Percentiles rank a stretch among this genome's conserved stretches.
Evolutionary conservation across 345 rosid species (phyloP).

Genomic region (Excoecaria agallocha): DNA sequence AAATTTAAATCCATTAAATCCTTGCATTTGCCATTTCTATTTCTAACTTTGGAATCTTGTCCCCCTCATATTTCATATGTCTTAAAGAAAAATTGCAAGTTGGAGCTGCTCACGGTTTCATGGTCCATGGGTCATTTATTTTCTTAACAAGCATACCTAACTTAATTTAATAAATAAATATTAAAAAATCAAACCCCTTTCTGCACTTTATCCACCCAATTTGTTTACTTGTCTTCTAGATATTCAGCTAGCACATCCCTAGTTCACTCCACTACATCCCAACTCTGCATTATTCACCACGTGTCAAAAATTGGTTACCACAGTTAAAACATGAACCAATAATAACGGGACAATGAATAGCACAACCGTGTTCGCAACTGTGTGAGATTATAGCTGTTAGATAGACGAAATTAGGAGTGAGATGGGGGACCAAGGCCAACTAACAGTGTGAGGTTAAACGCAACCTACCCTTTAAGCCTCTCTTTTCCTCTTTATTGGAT

Average conservation of each 20-base stretch:
- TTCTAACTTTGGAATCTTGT: too few relatives aligned
- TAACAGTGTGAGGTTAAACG: too few relatives aligned
- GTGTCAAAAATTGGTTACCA: not conserved
- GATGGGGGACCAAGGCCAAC: too few relatives aligned
- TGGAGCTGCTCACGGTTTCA: too few relatives aligned
- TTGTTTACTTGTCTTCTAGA: conserved; percentile 14
- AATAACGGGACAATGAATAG: too few relatives aligned
- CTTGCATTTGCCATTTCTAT: too few relatives aligned
- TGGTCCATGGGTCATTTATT: too few relatives aligned
- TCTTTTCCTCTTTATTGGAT: not conserved
- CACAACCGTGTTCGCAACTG: not conserved
- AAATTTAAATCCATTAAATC: too few relatives aligned
- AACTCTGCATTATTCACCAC: not conserved
- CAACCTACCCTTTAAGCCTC: not conserved
- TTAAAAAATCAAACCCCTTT: not conserved
- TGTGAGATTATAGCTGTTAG: not conserved
- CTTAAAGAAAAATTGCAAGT: too few relatives aligned
- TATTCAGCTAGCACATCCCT: not conserved
- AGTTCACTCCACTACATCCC: not conserved
- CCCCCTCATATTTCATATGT: too few relatives aligned
- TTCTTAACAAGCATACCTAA: too few relatives aligned
- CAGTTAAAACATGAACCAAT: not conserved
- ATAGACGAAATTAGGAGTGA: not conserved
- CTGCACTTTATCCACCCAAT: not conserved
- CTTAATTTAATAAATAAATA: too few relatives aligned